Evolutionary conservation across 352 stramenopile species (phyloP).

Genomic region (Pythium grandisporangium): DNA sequence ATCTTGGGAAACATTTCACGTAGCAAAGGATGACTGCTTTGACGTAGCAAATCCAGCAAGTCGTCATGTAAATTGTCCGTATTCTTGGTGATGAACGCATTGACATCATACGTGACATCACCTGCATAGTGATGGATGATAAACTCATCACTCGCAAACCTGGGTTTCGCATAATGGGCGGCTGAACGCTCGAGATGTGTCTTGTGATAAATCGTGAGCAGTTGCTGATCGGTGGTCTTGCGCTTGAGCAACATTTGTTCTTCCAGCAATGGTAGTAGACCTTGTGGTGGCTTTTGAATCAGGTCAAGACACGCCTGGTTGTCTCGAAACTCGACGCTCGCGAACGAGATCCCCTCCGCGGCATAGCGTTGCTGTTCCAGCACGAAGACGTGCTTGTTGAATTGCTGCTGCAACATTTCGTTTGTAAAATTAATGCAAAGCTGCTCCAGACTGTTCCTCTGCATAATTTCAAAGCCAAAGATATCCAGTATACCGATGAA

Average conservation of each 20-base stretch:
- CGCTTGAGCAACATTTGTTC: slow-evolving; percentile 85
- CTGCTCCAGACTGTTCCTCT: slow-evolving; percentile 84
- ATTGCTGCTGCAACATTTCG: slow-evolving; percentile 86
- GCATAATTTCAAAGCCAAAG: slow-evolving; percentile 88
- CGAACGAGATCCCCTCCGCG: slow-evolving; percentile 61
- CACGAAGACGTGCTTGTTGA: slow-evolving; percentile 86
- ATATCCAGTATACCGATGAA: slow-evolving; percentile 90
- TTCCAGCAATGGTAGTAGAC: slow-evolving; percentile 75
- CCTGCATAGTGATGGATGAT: slow-evolving; percentile 81
- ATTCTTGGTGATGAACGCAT: slow-evolving; percentile 85
- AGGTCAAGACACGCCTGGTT: slow-evolving; percentile 73
- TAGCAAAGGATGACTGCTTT: slow-evolving; percentile 54
- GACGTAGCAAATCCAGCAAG: slow-evolving; percentile 63
- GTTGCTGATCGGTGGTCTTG: slow-evolving; percentile 78
- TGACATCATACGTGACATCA: slow-evolving; percentile 72
- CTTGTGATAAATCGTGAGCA: slow-evolving; percentile 75
- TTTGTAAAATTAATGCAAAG: slow-evolving; percentile 91
- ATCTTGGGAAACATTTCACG: slow-evolving; percentile 49
- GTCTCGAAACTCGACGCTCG: slow-evolving; percentile 76
- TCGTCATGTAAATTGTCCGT: slow-evolving; percentile 87
- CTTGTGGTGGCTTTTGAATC: slow-evolving; percentile 73
- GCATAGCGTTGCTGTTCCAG: slow-evolving; percentile 77
- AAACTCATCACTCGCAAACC: slow-evolving; percentile 81
- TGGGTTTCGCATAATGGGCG: slow-evolving; percentile 53
- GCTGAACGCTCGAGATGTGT: slow-evolving; percentile 74